These are phyloP conservation scores for Plenodomus lindquistii DNA, from an alignment of 2,329 filamentous ascomycete genomes.

Conservation along the genomic window DNA sequence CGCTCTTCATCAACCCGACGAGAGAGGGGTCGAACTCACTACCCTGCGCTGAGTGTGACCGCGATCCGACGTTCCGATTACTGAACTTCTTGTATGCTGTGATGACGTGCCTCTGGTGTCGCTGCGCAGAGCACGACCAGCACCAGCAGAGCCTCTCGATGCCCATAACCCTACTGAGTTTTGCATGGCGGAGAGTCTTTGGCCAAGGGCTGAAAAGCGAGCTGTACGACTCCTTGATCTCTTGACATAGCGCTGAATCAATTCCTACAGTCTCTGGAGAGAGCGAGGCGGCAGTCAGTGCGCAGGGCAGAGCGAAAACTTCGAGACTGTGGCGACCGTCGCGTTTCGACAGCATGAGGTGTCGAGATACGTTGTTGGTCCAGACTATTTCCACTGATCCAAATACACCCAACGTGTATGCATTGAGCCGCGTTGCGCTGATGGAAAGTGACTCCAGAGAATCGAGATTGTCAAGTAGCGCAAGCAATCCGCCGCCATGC, in stretches of 20 bases:
- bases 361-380: constrained; percentile 24
- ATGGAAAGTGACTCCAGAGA: constrained; percentile 18
- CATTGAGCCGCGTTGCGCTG: constrained; percentile 19
- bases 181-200: constrained; percentile 6
- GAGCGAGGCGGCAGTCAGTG: constrained; percentile 8
- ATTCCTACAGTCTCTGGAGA: constrained; percentile 11
- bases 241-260: constrained; percentile 12
- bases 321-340: constrained; percentile 15
- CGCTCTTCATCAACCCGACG: constrained; percentile 10
- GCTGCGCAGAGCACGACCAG: constrained; percentile 21
- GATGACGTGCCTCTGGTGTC: constrained; percentile 9
- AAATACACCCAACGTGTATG: constrained; percentile 17
- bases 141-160: constrained; percentile 18
- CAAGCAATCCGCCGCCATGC: background rate
- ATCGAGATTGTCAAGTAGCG: constrained; percentile 11
- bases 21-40: constrained; percentile 19
- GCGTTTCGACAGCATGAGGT: constrained; percentile 18
- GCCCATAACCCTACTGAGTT: constrained; percentile 7
- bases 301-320: constrained; percentile 23
- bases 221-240: constrained; percentile 23
- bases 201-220: constrained; percentile 23
- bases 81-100: constrained; percentile 4
- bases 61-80: background rate
- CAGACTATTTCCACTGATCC: constrained; percentile 21
- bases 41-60: background rate